These are phyloP conservation scores for Neophaeococcomyces aloes DNA, from an alignment of 2,329 filamentous ascomycete species.

Conservation along the genomic window DNA sequence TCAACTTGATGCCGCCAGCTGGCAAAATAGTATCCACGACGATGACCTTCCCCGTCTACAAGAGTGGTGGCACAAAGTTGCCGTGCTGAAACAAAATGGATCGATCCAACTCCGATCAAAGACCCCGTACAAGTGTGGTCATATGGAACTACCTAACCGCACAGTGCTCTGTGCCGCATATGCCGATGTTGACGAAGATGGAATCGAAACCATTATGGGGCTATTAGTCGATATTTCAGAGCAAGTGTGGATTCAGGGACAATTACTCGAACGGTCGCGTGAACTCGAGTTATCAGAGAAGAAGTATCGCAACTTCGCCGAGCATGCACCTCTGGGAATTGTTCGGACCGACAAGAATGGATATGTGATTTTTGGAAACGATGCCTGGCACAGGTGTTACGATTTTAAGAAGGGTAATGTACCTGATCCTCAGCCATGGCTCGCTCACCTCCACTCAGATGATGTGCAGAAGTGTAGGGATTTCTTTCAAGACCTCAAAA, in stretches of 20 bases:
- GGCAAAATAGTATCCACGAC: conserved; percentile 4
- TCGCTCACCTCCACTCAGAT: neutral
- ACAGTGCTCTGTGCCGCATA: conserved; percentile 3
- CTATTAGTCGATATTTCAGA: conserved; percentile 28
- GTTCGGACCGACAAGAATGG: conserved; percentile 1
- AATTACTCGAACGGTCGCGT: conserved; percentile 34
- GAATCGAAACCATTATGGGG: conserved; percentile 6
- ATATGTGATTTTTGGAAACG: conserved; percentile 4
- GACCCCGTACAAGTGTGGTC: neutral
- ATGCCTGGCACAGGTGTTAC: conserved; percentile 5
- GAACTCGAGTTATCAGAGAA: conserved; percentile 7
- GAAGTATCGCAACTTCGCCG: conserved; percentile 7
- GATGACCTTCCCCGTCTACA: conserved; percentile 4
- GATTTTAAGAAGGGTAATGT: conserved; percentile 2
- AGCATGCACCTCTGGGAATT: conserved; percentile 7
- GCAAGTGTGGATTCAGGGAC: conserved; percentile 37
- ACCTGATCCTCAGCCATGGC: conserved; percentile 4
- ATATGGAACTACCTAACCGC: conserved; percentile 2
- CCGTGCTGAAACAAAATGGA: conserved; percentile 4
- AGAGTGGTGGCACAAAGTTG: conserved; percentile 9
- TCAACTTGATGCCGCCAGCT: neutral
- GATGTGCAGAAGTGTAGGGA: neutral
- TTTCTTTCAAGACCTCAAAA: neutral
- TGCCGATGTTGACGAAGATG: conserved; percentile 6
- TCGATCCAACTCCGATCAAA: conserved; percentile 4